phyloP scores from a whole-genome alignment of 257 asterid genomes.

The Voacanga thouarsii region DNA sequence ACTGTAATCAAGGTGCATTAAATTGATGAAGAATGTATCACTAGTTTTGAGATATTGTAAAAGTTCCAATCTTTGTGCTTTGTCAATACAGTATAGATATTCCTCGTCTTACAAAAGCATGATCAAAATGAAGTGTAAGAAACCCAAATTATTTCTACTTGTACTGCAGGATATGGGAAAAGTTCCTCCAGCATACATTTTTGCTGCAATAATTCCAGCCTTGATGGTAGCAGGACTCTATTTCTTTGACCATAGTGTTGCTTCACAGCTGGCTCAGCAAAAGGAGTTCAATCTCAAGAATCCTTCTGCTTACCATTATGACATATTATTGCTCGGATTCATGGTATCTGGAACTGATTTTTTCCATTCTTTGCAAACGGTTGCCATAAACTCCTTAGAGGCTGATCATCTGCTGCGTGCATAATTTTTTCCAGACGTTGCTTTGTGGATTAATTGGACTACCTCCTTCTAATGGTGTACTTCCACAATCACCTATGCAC shows the following conservation, averaged over 20 bases:
- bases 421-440: conserved; percentile 37
- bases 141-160: neutral
- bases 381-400: neutral
- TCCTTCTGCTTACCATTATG: conserved; percentile 57
- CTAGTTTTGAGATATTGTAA: no score
- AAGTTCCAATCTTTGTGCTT: no score
- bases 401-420: neutral
- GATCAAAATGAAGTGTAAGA: no score
- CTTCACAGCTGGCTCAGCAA: conserved; percentile 59
- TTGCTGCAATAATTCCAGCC: conserved; percentile 51
- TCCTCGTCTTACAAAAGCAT: no score
- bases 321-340: conserved; percentile 53
- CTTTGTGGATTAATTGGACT: conserved; percentile 57
- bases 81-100: no score
- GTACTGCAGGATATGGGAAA: conserved; percentile 51
- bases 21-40: neutral
- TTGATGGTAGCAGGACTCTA: conserved; percentile 59
- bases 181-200: conserved; percentile 44
- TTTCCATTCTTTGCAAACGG: neutral
- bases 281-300: conserved; percentile 64
- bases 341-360: conserved; percentile 31
- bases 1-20: conserved; percentile 45
- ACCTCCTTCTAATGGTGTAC: conserved; percentile 71
- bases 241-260: conserved; percentile 69
- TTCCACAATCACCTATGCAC: conserved; percentile 72